Conservation (phyloP, 371 early-diverging fungal genomes). For the Lichtheimia ornata region DNA sequence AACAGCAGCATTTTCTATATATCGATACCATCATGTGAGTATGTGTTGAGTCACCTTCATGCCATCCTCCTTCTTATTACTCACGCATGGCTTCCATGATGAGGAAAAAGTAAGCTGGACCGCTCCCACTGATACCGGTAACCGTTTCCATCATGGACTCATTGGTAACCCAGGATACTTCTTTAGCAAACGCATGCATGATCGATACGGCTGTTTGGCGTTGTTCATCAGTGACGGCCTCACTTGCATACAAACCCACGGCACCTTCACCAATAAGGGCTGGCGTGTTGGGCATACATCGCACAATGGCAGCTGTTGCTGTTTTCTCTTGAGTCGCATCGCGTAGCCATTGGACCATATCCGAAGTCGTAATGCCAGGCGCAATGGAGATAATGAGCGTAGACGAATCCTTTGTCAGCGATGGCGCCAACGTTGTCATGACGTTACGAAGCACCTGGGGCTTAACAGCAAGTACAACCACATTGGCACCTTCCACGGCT, state of each 20-base stretch:
- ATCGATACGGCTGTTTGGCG: constrained; percentile 68
- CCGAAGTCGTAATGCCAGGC: constrained; percentile 78
- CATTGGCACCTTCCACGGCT: constrained; percentile 58
- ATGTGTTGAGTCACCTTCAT: neutral
- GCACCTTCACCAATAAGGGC: constrained; percentile 90
- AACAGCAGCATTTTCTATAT: constrained; percentile 72
- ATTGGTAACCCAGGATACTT: constrained; percentile 76
- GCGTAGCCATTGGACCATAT: constrained; percentile 75
- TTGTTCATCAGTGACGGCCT: constrained; percentile 59
- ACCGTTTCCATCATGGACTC: constrained; percentile 86
- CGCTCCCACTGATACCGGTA: constrained; percentile 86
- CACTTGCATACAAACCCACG: constrained; percentile 77
- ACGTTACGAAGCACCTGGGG: constrained; percentile 83
- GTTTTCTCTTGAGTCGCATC: constrained; percentile 9
- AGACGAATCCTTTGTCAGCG: constrained; percentile 9
- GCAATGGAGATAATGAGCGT: constrained; percentile 84
- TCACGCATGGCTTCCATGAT: constrained; percentile 84
- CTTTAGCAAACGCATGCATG: constrained; percentile 71
- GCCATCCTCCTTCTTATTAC: neutral
- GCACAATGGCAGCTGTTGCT: constrained; percentile 51
- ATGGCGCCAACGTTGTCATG: constrained; percentile 50
- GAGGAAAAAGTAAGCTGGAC: constrained; percentile 95
- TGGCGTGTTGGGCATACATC: constrained; percentile 97
- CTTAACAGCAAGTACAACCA: constrained; percentile 88
- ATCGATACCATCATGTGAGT: constrained; percentile 1